These are phyloP conservation scores for Saturnispora galanensis DNA, from an alignment of 805 yeast species.

Conservation along the genomic window DNA sequence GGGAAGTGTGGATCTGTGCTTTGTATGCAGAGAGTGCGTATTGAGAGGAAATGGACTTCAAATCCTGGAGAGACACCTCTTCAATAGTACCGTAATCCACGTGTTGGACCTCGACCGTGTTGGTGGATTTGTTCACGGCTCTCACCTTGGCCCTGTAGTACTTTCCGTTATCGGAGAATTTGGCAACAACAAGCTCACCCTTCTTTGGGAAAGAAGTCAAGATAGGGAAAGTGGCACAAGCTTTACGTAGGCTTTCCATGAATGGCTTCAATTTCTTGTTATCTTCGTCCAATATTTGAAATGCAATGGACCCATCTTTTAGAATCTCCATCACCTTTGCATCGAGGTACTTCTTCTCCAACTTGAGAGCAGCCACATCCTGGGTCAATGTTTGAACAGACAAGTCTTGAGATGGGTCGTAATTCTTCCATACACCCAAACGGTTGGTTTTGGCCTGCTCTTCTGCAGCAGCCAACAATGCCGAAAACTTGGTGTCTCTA, in stretches of 20 bases:
- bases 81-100: conserved; percentile 54
- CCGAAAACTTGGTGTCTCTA: conserved; percentile 42
- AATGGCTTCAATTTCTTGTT: conserved; percentile 33
- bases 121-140: conserved; percentile 34
- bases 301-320: conserved; percentile 34
- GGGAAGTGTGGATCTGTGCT: conserved; percentile 47
- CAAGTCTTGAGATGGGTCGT: conserved; percentile 34
- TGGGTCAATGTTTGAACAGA: conserved; percentile 13
- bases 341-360: conserved; percentile 36
- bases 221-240: conserved; percentile 26
- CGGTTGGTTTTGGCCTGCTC: conserved; percentile 43
- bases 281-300: conserved; percentile 34
- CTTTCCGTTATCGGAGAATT: conserved; percentile 41
- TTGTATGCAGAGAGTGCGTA: conserved; percentile 33
- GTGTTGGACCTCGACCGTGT: conserved; percentile 41
- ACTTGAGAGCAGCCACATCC: conserved; percentile 17
- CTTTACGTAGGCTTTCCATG: conserved; percentile 37
- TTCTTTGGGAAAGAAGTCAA: conserved; percentile 36
- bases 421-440: conserved; percentile 61
- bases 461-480: conserved; percentile 52
- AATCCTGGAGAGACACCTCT: conserved; percentile 32
- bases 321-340: conserved; percentile 43
- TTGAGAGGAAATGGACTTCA: conserved; percentile 45
- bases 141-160: conserved; percentile 50
- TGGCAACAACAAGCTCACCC: conserved; percentile 48